Evolutionary conservation across 2,329 filamentous ascomycete genomes (phyloP).

Genomic region (Colletotrichum chrysophilum): DNA sequence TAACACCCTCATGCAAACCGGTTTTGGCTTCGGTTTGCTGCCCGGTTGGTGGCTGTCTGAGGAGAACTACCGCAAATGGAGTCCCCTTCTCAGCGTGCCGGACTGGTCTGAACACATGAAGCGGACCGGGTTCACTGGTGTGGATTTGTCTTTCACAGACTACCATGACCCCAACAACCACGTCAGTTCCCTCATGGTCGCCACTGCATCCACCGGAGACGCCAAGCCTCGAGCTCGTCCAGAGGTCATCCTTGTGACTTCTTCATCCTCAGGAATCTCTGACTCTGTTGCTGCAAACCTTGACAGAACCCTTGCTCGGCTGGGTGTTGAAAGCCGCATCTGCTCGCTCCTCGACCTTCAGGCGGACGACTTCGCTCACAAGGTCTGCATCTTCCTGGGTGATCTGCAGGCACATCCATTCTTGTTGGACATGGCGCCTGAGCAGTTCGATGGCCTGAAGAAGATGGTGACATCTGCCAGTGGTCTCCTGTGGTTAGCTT

Average conservation of each 20-base stretch:
- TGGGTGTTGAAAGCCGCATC: background rate
- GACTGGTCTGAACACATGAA: background rate
- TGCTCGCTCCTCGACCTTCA: background rate
- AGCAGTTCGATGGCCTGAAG: background rate
- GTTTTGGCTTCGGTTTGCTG: background rate
- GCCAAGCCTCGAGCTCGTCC: background rate
- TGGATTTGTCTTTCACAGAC: background rate
- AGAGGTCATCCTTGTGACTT: background rate
- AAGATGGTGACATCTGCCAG: background rate
- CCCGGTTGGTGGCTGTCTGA: background rate
- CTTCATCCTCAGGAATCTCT: background rate
- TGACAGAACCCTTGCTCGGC: background rate
- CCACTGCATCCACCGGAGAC: background rate
- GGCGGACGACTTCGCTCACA: background rate
- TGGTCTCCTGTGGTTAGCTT: background rate
- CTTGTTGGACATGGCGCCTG: background rate
- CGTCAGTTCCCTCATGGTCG: background rate
- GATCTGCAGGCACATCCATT: background rate
- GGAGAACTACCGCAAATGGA: background rate
- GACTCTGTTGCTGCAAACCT: background rate
- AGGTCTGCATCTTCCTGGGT: background rate
- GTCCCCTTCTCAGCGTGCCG: background rate
- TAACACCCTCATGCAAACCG: background rate
- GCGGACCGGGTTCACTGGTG: background rate
- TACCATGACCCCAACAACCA: background rate